phyloP scores from a whole-genome alignment of 805 yeast species.

The Lipomyces starkeyi region DNA sequence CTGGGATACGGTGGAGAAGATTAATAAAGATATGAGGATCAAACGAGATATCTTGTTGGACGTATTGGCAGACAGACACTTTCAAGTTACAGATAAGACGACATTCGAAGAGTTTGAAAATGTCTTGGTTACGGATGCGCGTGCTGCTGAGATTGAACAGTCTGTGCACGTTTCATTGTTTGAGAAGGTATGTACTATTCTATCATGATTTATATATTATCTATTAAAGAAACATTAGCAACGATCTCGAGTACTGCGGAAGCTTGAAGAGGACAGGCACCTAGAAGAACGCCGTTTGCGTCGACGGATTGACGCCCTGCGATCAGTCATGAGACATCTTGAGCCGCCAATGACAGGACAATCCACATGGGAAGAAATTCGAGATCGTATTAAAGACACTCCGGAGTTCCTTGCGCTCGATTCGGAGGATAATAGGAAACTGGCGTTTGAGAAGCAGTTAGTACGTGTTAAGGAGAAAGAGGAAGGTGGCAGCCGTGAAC shows the following conservation, averaged over 20 bases:
- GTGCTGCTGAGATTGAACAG: constrained; percentile 34
- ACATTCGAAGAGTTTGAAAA: constrained; percentile 38
- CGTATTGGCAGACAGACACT: constrained; percentile 50
- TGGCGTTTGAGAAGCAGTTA: constrained; percentile 49
- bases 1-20: constrained; percentile 73
- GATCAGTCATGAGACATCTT: constrained; percentile 43
- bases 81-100: constrained; percentile 40
- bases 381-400: constrained; percentile 43
- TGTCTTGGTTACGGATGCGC: constrained; percentile 37
- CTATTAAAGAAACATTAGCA: constrained; percentile 3
- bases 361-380: constrained; percentile 50
- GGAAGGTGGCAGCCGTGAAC: constrained; percentile 15
- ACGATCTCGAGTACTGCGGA: constrained; percentile 31
- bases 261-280: constrained; percentile 42
- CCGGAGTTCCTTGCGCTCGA: constrained; percentile 49
- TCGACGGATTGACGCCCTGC: constrained; percentile 44
- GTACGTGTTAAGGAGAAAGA: constrained; percentile 41
- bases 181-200: constrained; percentile 9
- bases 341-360: constrained; percentile 44
- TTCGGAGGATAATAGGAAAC: constrained; percentile 43
- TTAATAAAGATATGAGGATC: constrained; percentile 59
- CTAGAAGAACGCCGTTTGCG: constrained; percentile 43
- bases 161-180: constrained; percentile 23
- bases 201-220: background rate
- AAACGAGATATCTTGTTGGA: constrained; percentile 66